Base-by-base conservation (phyloP, 2,329 filamentous ascomycete genomes). In the Claviceps citrina region DNA sequence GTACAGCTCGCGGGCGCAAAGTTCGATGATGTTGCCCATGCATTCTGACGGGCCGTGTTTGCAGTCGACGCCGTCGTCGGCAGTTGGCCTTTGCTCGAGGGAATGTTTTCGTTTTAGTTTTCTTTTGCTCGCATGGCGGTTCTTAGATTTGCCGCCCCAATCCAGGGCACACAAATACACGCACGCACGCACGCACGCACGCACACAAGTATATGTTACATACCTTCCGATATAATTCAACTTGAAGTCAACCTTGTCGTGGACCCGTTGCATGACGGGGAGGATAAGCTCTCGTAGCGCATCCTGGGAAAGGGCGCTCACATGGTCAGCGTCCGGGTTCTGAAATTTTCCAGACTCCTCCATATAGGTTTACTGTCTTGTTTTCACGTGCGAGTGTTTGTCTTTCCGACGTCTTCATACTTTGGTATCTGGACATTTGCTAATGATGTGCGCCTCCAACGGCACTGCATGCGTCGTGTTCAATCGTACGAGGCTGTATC, bases 371-470 rank as follows among this genome's bases (percentile, higher is more conserved):
- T n/a, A n/a, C n/a, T n/a, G n/a, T n/a, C n/a, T n/a, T n/a, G n/a
- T n/a, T n/a, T n/a, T n/a, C n/a, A 15, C 19, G 16, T 5, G 22
- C 22, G 22, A 24, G 22, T 8, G 22, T 8, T 5, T 24, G 5
- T 24, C 8, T 8, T 24, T 24, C 22, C 22, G 8, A 24, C 22
- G 22, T 5, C 22, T 22, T 44, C 62, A 9, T 53, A 73, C 71
- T 58, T 70, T 72, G 2, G 91, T 86, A 60, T 98, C 91, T 0
- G 89, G 87, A 54, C 91, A 98, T 68, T 96, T 95, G 63, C 78
- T 84, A 80, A 96, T 98, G 51, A 96, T 91, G 59, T 96, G 89
- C 41, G 85, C 84, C 58, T 98, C 91, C 2, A 98, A 63, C 4
- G 85, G 82, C 4, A 96, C 81, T 43, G 67, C 61, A 22, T 20